Evolutionary conservation across 345 rosid species (phyloP).

Genomic region (Boechera stricta): DNA sequence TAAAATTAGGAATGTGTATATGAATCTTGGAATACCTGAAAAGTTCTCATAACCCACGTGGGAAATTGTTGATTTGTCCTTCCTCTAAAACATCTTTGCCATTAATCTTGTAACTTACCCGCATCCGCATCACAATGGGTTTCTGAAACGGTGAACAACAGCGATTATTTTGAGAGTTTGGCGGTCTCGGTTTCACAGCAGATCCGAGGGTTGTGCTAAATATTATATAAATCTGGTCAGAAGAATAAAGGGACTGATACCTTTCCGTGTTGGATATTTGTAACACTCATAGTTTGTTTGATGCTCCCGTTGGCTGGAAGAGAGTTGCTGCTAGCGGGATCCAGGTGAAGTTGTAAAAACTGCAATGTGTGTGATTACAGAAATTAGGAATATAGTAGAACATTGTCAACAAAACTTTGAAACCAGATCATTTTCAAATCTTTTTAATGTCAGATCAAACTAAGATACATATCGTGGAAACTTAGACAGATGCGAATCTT

Average conservation of each 20-base stretch:
- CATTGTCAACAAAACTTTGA: neutral
- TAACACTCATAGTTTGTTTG: slow-evolving; percentile 73
- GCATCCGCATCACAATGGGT: slow-evolving; percentile 84
- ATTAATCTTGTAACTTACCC: slow-evolving; percentile 83
- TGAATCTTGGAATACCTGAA: slow-evolving; percentile 39
- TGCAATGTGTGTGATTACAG: slow-evolving; percentile 47
- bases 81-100: slow-evolving; percentile 82
- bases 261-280: slow-evolving; percentile 94
- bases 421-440: neutral
- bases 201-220: neutral
- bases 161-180: slow-evolving; percentile 1
- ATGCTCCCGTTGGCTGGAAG: slow-evolving; percentile 70
- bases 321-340: slow-evolving; percentile 79
- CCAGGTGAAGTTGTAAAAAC: slow-evolving; percentile 94
- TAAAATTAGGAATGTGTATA: slow-evolving; percentile 30
- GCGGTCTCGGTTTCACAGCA: slow-evolving; percentile 15
- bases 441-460: neutral
- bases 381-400: slow-evolving; percentile 3
- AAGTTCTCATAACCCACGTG: slow-evolving; percentile 64
- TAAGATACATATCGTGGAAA: neutral
- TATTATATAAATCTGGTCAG: neutral
- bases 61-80: slow-evolving; percentile 92
- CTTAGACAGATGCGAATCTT: neutral
- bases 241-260: slow-evolving; percentile 44
- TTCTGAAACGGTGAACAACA: slow-evolving; percentile 58